These are phyloP conservation scores for Trichophyton schoenleinii DNA, from an alignment of 2,329 filamentous ascomycete genomes.

Conservation along the genomic window DNA sequence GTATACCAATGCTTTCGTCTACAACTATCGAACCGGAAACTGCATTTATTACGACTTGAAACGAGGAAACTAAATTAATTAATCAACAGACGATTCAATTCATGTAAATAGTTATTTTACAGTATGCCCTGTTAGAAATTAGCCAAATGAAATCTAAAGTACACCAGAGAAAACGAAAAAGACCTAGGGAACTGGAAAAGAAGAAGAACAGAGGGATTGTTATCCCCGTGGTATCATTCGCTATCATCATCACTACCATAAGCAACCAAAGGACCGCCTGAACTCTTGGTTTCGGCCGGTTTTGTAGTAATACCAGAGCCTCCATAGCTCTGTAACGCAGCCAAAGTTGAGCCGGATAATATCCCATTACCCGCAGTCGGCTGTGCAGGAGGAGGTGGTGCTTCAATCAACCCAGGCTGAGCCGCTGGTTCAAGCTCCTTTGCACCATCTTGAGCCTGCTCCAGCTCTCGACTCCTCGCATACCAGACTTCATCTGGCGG, in stretches of 20 bases:
- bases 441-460: conserved; percentile 44
- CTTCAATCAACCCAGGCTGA: conserved; percentile 36
- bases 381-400: conserved; percentile 25
- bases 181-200: neutral
- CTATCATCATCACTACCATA: conserved; percentile 87
- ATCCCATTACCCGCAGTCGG: conserved; percentile 45
- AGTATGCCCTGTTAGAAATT: neutral
- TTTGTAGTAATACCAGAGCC: conserved; percentile 34
- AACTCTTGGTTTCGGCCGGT: conserved; percentile 25
- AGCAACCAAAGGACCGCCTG: conserved; percentile 61
- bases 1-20: conserved; percentile 67
- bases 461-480: conserved; percentile 59
- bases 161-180: neutral
- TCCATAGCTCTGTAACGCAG: conserved; percentile 53
- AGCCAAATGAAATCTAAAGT: conserved; percentile 2
- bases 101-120: conserved; percentile 7
- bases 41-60: conserved; percentile 77
- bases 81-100: conserved; percentile 13
- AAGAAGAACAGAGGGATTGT: neutral
- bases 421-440: conserved; percentile 44
- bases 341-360: conserved; percentile 68
- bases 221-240: conserved; percentile 29
- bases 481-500: conserved; percentile 92
- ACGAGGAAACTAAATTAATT: conserved; percentile 16
- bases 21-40: conserved; percentile 75